phyloP scores from a whole-genome alignment of 345 rosid species.

The Syzygium oleosum region DNA sequence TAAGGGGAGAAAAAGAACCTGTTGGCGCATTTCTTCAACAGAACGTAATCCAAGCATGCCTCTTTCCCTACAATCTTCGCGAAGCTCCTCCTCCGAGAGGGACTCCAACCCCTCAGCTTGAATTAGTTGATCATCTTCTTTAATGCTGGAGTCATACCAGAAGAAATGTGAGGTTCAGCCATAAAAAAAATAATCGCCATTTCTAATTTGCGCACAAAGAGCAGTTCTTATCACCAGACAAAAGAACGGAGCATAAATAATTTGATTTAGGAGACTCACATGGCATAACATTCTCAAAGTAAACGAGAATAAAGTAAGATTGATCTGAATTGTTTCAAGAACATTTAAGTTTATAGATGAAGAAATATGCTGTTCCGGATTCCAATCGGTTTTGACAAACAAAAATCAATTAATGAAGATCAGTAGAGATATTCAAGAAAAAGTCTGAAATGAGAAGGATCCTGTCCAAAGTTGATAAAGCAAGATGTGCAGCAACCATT shows the following conservation, averaged over 20 bases:
- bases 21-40: constrained; percentile 71
- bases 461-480: not conserved
- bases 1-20: constrained; percentile 21
- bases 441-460: not conserved
- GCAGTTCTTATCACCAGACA: not conserved
- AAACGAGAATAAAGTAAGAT: not conserved
- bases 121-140: constrained; percentile 59
- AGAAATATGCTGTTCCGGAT: not conserved
- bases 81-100: constrained; percentile 63
- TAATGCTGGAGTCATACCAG: constrained; percentile 28
- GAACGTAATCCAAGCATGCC: constrained; percentile 66
- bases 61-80: constrained; percentile 70
- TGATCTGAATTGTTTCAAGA: not conserved
- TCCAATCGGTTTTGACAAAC: not conserved
- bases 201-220: not conserved
- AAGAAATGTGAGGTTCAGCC: not conserved
- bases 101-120: constrained; percentile 68
- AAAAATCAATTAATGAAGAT: not conserved
- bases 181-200: not conserved
- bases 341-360: not conserved
- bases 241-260: not conserved
- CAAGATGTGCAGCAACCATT: not conserved
- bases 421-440: not conserved
- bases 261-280: not conserved
- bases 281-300: not conserved